phyloP scores from a whole-genome alignment of 1,284 basidiomycete genomes.

The Moniliella sp. region DNA sequence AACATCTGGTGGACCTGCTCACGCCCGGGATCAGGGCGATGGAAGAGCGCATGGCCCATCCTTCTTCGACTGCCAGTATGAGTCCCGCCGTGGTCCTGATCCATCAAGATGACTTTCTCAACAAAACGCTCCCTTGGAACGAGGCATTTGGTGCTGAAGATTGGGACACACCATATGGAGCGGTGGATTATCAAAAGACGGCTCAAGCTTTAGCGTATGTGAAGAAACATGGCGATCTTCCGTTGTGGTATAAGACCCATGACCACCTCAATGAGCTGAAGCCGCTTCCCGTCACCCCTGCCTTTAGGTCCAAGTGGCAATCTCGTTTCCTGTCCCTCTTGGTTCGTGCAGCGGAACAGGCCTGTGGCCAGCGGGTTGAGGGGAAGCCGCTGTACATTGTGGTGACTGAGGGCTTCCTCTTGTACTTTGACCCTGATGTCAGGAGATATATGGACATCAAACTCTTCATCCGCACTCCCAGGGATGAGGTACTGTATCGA shows the following conservation, averaged over 20 bases:
- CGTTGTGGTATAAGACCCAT: slow-evolving; percentile 12
- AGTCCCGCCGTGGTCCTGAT: too few relatives aligned
- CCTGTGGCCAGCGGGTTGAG: slow-evolving; percentile 22
- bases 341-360: not conserved
- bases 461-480: slow-evolving; percentile 61
- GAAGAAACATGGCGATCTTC: slow-evolving; percentile 8
- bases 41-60: slow-evolving; percentile 14
- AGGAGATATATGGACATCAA: slow-evolving; percentile 54
- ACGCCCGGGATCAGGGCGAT: slow-evolving; percentile 38
- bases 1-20: slow-evolving; percentile 56
- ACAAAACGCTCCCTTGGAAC: slow-evolving; percentile 59
- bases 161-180: slow-evolving; percentile 72
- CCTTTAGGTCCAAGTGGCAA: slow-evolving; percentile 1
- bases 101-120: slow-evolving; percentile 66
- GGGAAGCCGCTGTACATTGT: slow-evolving; percentile 49
- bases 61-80: too few relatives aligned
- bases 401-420: slow-evolving; percentile 73
- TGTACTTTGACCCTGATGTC: slow-evolving; percentile 71
- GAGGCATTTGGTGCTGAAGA: slow-evolving; percentile 60
- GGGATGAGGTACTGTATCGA: slow-evolving; percentile 50
- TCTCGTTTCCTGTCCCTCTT: slow-evolving; percentile 1
- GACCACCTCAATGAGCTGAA: slow-evolving; percentile 23
- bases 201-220: slow-evolving; percentile 10
- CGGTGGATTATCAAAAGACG: slow-evolving; percentile 21
- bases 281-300: slow-evolving; percentile 7